Evolutionary conservation across 2,329 filamentous ascomycete species (phyloP), one percentile per base, ranked within the genome.

Genomic region (Paecilomyces sp.): DNA sequence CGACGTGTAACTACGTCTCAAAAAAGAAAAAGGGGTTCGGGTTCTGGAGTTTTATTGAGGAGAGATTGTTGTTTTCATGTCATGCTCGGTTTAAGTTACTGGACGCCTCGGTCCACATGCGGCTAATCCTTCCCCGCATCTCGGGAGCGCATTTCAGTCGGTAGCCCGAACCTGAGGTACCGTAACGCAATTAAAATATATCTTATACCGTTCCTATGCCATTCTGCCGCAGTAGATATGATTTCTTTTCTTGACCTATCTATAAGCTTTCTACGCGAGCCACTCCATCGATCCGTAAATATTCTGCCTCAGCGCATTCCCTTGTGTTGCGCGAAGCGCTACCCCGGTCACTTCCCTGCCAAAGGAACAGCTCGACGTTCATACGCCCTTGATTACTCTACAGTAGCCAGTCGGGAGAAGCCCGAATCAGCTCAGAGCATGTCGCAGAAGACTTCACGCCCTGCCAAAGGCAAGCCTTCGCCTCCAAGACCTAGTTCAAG

Each of bases 401-500:
- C 54, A 31, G 30, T 22, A 15, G 25, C 30, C 6, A 36, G n/a
- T 36, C 28, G 12, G 11, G 25, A 22, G 34, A 55, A 55, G 47
- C 8, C 15, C 41, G 22, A n/a, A 8, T 61, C 55, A 30, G 33
- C 41, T 15, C 55, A 31, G 58, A 68, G 54, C 6, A 71, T 73
- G 69, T 47, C 68, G 3, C 18, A 60, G 57, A 69, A 66, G 51
- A 41, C 47, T 11, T 50, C 62, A 13, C 55, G 52, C 1, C 63
- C 60, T 24, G 63, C 68, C 28, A 77, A 75, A 55, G 78, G 78
- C 62, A 63, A 66, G 24, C 74, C 76, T 4, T 67, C 78, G 1
- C 62, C 80, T 22, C 84, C 88, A 2, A 78, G 84, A 57, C 88
- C 88, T 1, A 90, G 87, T 71, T 83, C 87, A 12, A 86, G 83